Conservation (phyloP, 352 stramenopile genomes). For the Phytophthora hibernalis region DNA sequence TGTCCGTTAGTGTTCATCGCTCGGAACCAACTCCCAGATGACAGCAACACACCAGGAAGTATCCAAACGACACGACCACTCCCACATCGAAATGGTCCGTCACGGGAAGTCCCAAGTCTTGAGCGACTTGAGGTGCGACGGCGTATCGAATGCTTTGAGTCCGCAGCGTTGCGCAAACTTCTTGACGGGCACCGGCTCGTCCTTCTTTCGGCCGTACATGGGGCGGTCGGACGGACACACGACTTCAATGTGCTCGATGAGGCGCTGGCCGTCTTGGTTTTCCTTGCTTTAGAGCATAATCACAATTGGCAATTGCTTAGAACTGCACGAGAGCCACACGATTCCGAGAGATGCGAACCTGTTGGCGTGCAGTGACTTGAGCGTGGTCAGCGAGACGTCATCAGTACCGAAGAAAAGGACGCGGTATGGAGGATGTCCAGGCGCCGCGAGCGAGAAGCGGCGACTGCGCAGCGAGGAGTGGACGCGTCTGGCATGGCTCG, state of each 20-base stretch:
- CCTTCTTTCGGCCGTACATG: slow-evolving; percentile 64
- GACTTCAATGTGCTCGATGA: slow-evolving; percentile 71
- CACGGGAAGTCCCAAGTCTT: slow-evolving; percentile 71
- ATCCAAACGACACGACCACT: slow-evolving; percentile 91
- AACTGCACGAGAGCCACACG: slow-evolving; percentile 9
- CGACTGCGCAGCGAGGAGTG: slow-evolving; percentile 21
- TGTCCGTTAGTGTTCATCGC: slow-evolving; percentile 5
- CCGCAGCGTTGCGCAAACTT: slow-evolving; percentile 71
- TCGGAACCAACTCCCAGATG: background rate
- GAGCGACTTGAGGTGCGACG: slow-evolving; percentile 77
- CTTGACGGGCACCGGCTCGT: slow-evolving; percentile 80
- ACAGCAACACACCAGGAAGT: slow-evolving; percentile 64
- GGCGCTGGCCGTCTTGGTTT: slow-evolving; percentile 25
- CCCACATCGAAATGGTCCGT: slow-evolving; percentile 71
- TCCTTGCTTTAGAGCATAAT: slow-evolving; percentile 30
- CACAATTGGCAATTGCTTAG: background rate
- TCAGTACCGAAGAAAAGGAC: slow-evolving; percentile 91
- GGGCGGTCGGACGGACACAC: slow-evolving; percentile 86
- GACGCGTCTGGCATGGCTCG: background rate
- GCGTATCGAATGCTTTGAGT: slow-evolving; percentile 69
- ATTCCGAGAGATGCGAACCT: slow-evolving; percentile 41
- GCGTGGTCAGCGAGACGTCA: slow-evolving; percentile 83
- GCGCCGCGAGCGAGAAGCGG: slow-evolving; percentile 39
- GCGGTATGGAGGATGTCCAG: slow-evolving; percentile 46
- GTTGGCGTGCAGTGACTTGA: slow-evolving; percentile 70